phyloP scores from a whole-genome alignment of 768 basidiomycete species.

The Suillus plorans region DNA sequence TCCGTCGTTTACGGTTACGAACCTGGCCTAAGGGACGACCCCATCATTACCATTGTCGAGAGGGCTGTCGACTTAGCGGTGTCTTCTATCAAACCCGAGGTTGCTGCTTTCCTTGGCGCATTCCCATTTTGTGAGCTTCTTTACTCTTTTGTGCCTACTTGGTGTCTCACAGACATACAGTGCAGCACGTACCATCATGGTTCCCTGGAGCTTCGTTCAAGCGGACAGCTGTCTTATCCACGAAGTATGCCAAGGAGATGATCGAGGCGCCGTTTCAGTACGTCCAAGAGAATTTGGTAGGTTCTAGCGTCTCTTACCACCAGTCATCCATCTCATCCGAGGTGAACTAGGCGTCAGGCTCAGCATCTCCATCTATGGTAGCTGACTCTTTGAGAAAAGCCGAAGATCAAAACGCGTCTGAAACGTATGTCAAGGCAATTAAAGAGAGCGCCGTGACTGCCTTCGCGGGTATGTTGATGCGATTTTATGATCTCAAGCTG shows the following conservation, averaged over 20 bases:
- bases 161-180: conserved; percentile 15
- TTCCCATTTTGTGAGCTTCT: conserved; percentile 35
- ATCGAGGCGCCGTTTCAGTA: conserved; percentile 32
- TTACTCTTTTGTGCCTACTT: neutral
- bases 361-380: conserved; percentile 28
- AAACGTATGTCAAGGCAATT: conserved; percentile 19
- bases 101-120: conserved; percentile 36
- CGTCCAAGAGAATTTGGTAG: conserved; percentile 33
- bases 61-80: conserved; percentile 23
- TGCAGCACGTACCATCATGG: conserved; percentile 39
- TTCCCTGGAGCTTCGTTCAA: conserved; percentile 39
- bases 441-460: conserved; percentile 31
- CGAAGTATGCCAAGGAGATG: conserved; percentile 21
- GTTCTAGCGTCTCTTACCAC: neutral
- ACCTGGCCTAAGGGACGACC: conserved; percentile 22
- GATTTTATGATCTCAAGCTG: neutral
- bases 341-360: conserved; percentile 22
- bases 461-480: conserved; percentile 22
- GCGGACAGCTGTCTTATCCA: conserved; percentile 24
- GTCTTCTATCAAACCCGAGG: conserved; percentile 24
- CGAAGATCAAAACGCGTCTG: conserved; percentile 5
- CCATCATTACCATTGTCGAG: conserved; percentile 25
- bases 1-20: conserved; percentile 32
- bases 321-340: neutral
- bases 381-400: conserved; percentile 19